These are phyloP conservation scores for Cystobasidium sp. DNA, from an alignment of 1,284 basidiomycete species.

Conservation along the genomic window DNA sequence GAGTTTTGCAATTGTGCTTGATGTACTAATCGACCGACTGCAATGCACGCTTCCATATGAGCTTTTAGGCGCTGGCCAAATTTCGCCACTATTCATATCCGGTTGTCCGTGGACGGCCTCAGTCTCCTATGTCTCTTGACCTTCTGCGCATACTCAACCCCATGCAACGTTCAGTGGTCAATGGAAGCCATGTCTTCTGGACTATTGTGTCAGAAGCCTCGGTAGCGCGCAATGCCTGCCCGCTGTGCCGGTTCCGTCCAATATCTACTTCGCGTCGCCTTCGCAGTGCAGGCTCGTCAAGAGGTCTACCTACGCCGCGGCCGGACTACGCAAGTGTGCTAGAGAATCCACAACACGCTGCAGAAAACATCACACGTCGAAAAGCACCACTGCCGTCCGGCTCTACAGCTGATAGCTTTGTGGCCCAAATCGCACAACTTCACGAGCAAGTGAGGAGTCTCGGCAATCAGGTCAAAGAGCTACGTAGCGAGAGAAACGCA, in stretches of 20 bases:
- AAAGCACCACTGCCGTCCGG: slow-evolving; percentile 19
- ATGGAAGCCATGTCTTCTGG: neutral
- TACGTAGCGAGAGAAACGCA: slow-evolving; percentile 20
- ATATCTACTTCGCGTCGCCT: neutral
- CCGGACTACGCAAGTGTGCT: slow-evolving; percentile 21
- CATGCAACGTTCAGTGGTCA: neutral
- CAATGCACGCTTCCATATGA: no score
- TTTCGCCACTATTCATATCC: no score
- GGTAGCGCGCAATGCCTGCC: neutral
- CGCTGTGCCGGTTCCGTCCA: neutral
- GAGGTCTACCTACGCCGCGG: slow-evolving; percentile 22
- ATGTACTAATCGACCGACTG: no score
- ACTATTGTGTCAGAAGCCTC: neutral
- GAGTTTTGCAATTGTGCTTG: no score
- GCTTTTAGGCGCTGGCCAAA: no score
- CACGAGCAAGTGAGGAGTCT: slow-evolving; percentile 13
- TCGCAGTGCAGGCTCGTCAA: slow-evolving; percentile 10
- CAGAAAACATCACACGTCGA: slow-evolving; percentile 13
- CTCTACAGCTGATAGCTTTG: slow-evolving; percentile 15
- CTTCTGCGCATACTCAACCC: neutral
- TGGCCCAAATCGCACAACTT: slow-evolving; percentile 3
- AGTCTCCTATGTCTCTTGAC: no score
- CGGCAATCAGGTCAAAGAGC: slow-evolving; percentile 9
- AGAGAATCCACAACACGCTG: neutral
- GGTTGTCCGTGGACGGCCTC: no score